Conservation (phyloP, 371 early-diverging fungal species). For the Mucor velutinosus region DNA sequence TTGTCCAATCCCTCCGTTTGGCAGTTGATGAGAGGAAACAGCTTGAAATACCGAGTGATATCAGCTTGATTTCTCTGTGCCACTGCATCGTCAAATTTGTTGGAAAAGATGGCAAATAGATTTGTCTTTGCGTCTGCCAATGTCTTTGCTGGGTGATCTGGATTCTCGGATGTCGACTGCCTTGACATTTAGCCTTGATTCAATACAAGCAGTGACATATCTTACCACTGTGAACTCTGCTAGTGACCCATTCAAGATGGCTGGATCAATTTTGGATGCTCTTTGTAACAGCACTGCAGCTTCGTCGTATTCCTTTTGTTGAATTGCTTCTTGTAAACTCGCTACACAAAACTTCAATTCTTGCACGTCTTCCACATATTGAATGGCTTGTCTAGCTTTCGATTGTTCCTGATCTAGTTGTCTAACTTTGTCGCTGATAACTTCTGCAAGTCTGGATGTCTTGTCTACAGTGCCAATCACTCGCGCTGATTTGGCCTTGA, state of each 20-base stretch:
- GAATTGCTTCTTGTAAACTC: conserved; percentile 75
- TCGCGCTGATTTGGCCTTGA: conserved; percentile 55
- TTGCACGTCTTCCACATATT: conserved; percentile 75
- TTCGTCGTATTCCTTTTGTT: conserved; percentile 70
- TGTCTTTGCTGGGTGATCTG: conserved; percentile 67
- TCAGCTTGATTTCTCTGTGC: conserved; percentile 67
- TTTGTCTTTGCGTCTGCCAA: conserved; percentile 63
- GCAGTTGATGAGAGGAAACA: conserved; percentile 87
- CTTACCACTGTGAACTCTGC: conserved; percentile 65
- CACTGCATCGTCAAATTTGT: conserved; percentile 81
- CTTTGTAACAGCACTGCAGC: conserved; percentile 74
- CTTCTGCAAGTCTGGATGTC: conserved; percentile 76
- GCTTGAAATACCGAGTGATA: conserved; percentile 83
- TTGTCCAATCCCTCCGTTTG: conserved; percentile 83
- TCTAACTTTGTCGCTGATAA: conserved; percentile 81
- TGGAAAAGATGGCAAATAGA: conserved; percentile 70
- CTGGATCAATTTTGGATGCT: conserved; percentile 62
- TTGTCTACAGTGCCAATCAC: conserved; percentile 64
- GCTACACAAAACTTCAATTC: conserved; percentile 75
- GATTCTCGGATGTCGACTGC: conserved; percentile 63
- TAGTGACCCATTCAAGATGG: conserved; percentile 73
- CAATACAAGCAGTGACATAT: not conserved
- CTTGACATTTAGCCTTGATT: not conserved
- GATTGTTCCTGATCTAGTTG: conserved; percentile 83
- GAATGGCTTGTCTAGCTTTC: conserved; percentile 69